Base-by-base conservation (phyloP, 164 flowering plant genomes). In the Aristolochia contorta region DNA sequence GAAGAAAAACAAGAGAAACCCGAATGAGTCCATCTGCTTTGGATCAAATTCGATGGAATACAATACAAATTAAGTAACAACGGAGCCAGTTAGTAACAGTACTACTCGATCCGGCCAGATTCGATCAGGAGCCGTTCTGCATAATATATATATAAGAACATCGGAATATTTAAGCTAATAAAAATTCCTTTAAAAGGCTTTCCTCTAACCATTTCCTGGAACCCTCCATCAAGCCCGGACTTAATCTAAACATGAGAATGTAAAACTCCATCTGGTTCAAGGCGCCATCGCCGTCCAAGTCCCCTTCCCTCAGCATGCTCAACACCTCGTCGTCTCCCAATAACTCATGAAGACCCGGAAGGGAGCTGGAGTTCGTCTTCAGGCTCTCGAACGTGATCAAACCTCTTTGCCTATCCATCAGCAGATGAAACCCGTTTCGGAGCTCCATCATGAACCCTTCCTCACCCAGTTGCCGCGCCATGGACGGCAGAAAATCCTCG, bases 281-380 rank as follows among this genome's bases (percentile, higher is more conserved):
- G 49, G 61, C 72, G 0, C 82, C 89, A 71, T 82, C 89, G 18
- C 83, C 80, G 58, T 80, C 78, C 62, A 71, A 59, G 64, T 83
- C 84, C 30, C 84, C 86, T 75, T 80, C 83, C 18, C 66, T 70
- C 22, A 82, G 9, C 89, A 84, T 84, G n/a, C 74, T 27, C 69
- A 21, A 32, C 12, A 80, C n/a, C 27, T 84, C 83, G 4, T 77
- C 82, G 49, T 82, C 86, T 25, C 69, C 58, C 66, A 82, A n/a
- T n/a, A n/a, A 54, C 1, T 63, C 80, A 20, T 74, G 51, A 67
- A 80, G 52, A 0, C 89, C 84, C 20, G 80, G 65, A 58, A 69
- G 21, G 1, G 54, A 66, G 0, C 75, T n/a, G n/a, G n/a, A 59
- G 54, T 75, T 84, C 69, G 48, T 66, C 73, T 69, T 75, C 47